Evolutionary conservation across 2,329 filamentous ascomycete genomes (phyloP).

Genomic region (Didymella pinodella): DNA sequence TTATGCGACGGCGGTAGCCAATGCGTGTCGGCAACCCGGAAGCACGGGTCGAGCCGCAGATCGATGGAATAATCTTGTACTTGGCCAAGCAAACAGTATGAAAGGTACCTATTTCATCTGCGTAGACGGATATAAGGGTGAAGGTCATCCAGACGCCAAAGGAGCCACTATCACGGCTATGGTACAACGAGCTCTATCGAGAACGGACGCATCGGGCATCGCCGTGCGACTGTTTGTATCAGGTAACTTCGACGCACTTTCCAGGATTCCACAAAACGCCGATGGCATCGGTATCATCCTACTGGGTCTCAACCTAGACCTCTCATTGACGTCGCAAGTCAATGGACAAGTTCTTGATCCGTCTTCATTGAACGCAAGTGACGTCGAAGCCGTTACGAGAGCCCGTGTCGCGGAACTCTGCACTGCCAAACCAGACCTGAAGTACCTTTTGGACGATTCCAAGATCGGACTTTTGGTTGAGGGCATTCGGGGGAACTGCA

Average conservation of each 20-base stretch:
- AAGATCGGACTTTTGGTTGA: constrained; percentile 25
- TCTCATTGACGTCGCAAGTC: too few species aligned
- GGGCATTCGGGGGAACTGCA: constrained; percentile 22
- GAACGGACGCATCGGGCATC: neutral
- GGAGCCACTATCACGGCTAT: constrained; percentile 1
- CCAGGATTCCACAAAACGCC: neutral
- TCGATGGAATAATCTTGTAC: constrained; percentile 9
- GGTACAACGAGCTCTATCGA: neutral
- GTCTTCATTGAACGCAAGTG: constrained; percentile 1
- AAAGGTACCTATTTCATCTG: constrained; percentile 28
- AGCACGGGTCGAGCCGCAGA: neutral
- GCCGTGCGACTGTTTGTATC: constrained; percentile 1
- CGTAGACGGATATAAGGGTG: constrained; percentile 20
- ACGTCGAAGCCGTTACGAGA: neutral
- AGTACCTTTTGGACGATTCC: constrained; percentile 15
- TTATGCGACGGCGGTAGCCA: constrained; percentile 24
- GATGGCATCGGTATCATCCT: neutral
- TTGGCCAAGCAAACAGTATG: constrained; percentile 12
- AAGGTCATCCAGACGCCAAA: constrained; percentile 1
- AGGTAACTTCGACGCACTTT: neutral
- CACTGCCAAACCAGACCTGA: constrained; percentile 22
- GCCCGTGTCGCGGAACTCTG: constrained; percentile 14
- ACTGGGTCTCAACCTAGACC: neutral
- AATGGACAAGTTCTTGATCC: too few species aligned
- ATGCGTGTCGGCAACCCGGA: constrained; percentile 6